Evolutionary conservation across 2,329 filamentous ascomycete species (phyloP), one percentile per base, ranked within the genome.

Genomic region (Aspergillus candidus): DNA sequence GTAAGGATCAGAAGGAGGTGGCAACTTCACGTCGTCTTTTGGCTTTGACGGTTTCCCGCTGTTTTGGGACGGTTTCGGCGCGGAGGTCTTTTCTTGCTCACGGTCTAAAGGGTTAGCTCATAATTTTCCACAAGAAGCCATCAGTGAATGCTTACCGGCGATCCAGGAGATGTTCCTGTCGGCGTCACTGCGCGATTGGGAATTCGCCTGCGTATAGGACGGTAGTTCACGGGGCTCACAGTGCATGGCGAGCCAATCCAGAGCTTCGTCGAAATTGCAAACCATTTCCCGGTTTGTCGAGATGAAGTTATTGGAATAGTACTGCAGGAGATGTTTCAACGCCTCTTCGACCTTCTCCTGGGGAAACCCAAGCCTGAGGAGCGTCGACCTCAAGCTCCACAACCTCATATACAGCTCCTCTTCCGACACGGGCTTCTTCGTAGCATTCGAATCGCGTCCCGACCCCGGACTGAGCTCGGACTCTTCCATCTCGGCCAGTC

Each of bases 231-330:
- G 77, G 50, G 75, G 70, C 11, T 76, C 70, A 55, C 84, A 87
- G 60, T 93, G 80, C 52, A 87, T 73, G n/a, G 88, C 87, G 42
- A 97, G 76, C 88, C 89, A 95, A 56, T 96, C 88, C 14, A 98
- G 65, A 18, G 86, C 82, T 66, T 95, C 90, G 49, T 94, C 84
- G 31, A 97, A 70, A 8, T 90, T 89, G 86, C 88, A 94, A 11
- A 89, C 77, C 35, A 76, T 75, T 51, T 88, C 85, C 54, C 80
- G 84, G 48, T 65, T 72, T 14, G 71, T 69, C 10, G 47, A 59
- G 15, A 71, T 58, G 3, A 74, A 70, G 43, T 84, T 76, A 49
- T 80, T 82, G 27, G 82, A 75, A 22, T 81, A 80, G 52, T 85
- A 82, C 34, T 82, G 75, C 43, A 90, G 66, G 35, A 88, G 74